Conservation (phyloP, 371 early-diverging fungal genomes). For the Mucor sp. region DNA sequence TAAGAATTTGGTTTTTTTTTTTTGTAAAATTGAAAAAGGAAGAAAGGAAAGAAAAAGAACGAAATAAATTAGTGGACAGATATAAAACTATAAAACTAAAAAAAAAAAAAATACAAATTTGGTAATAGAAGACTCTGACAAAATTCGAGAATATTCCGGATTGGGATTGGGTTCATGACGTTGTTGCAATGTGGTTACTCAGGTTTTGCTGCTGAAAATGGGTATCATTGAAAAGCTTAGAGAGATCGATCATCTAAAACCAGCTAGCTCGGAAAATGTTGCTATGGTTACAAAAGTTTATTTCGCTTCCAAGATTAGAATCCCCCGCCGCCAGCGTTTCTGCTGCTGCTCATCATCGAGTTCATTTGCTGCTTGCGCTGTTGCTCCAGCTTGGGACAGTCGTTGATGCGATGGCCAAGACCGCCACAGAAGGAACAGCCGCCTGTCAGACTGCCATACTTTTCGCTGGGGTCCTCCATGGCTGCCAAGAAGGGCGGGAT, state of each 20-base stretch:
- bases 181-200: neutral
- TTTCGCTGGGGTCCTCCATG: slow-evolving; percentile 87
- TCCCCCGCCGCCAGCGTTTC: slow-evolving; percentile 44
- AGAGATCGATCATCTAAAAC: neutral
- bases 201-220: neutral
- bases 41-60: slow-evolving; percentile 5
- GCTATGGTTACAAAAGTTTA: neutral
- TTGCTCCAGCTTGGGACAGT: slow-evolving; percentile 87
- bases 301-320: slow-evolving; percentile 21
- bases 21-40: neutral
- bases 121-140: slow-evolving; percentile 5
- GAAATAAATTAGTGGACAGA: neutral
- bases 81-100: neutral
- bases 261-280: neutral
- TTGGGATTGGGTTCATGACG: neutral
- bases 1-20: neutral
- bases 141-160: slow-evolving; percentile 20
- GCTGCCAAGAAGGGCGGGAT: slow-evolving; percentile 88
- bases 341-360: slow-evolving; percentile 42
- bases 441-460: slow-evolving; percentile 70
- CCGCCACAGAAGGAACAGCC: slow-evolving; percentile 97
- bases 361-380: slow-evolving; percentile 66
- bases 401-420: slow-evolving; percentile 90
- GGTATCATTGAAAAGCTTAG: no score
- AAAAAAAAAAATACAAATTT: neutral